These are phyloP conservation scores for Talaromyces sp. DNA, from an alignment of 2,329 filamentous ascomycete genomes.

Conservation along the genomic window DNA sequence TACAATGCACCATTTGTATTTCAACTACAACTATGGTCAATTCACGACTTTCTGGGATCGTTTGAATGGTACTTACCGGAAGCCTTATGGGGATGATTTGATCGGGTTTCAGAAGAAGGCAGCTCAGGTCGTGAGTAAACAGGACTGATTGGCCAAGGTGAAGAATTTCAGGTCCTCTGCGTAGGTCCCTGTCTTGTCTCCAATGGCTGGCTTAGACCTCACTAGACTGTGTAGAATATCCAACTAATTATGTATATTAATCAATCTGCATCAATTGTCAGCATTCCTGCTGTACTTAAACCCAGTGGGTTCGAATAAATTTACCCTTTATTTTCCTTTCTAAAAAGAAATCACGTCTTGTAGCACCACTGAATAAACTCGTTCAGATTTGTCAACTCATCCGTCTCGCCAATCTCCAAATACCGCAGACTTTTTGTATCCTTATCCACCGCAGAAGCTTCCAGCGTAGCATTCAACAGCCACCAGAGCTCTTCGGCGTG, in stretches of 20 bases:
- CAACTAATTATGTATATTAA: neutral
- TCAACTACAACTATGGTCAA: conserved; percentile 81
- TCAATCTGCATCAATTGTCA: neutral
- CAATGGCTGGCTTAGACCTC: neutral
- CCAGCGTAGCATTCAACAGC: conserved; percentile 23
- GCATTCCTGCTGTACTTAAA: neutral
- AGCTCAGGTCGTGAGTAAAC: neutral
- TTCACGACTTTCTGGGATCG: conserved; percentile 82
- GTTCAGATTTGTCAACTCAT: conserved; percentile 26
- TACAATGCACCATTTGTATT: conserved; percentile 81
- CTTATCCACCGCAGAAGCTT: conserved; percentile 13
- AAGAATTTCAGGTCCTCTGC: neutral
- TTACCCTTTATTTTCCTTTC: neutral
- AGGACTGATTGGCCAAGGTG: neutral
- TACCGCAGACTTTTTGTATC: conserved; percentile 16
- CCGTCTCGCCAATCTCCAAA: conserved; percentile 23
- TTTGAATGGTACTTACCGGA: conserved; percentile 67
- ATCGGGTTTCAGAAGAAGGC: neutral
- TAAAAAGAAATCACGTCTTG: neutral
- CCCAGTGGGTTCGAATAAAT: neutral
- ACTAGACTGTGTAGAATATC: neutral
- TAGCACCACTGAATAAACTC: conserved; percentile 23
- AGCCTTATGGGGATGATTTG: conserved; percentile 12
- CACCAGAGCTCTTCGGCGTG: conserved; percentile 28
- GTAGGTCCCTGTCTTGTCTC: neutral